Evolutionary conservation across 192 early-diverging fungal species (phyloP).

Genomic region (Backusella circina): DNA sequence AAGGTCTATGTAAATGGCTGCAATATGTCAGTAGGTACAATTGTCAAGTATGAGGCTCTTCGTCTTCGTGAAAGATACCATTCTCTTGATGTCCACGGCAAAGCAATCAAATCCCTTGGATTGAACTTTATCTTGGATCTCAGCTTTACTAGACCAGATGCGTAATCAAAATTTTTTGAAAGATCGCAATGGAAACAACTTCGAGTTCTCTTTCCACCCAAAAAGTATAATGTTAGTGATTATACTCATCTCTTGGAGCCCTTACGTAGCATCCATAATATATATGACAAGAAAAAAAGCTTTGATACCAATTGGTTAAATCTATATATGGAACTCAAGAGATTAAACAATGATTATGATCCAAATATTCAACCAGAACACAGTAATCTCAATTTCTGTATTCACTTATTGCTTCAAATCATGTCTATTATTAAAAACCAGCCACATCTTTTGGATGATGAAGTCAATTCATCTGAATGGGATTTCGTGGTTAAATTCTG

Average conservation of each 20-base stretch:
- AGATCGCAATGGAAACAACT: not conserved
- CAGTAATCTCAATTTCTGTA: not conserved
- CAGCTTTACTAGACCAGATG: not conserved
- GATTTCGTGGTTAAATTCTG: not conserved
- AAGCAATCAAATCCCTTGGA: conserved; percentile 1
- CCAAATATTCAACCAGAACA: not conserved
- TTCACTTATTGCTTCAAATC: not conserved
- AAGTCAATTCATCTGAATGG: not conserved
- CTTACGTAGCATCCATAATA: not conserved
- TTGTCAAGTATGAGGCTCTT: not conserved
- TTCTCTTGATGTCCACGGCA: not conserved
- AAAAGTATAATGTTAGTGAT: not conserved
- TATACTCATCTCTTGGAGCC: not conserved
- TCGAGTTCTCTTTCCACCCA: not conserved
- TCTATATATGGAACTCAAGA: not conserved
- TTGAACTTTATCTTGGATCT: conserved; percentile 3
- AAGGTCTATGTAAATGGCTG: not conserved
- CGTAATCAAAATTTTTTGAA: not conserved
- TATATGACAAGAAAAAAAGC: not conserved
- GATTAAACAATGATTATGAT: not conserved
- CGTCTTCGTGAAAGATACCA: not conserved
- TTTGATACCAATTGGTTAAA: not conserved
- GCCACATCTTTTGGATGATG: not conserved
- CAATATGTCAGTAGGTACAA: not conserved
- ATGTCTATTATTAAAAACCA: not conserved